phyloP scores from a whole-genome alignment of 805 yeast species.

The Wickerhamomyces chaumierensis region DNA sequence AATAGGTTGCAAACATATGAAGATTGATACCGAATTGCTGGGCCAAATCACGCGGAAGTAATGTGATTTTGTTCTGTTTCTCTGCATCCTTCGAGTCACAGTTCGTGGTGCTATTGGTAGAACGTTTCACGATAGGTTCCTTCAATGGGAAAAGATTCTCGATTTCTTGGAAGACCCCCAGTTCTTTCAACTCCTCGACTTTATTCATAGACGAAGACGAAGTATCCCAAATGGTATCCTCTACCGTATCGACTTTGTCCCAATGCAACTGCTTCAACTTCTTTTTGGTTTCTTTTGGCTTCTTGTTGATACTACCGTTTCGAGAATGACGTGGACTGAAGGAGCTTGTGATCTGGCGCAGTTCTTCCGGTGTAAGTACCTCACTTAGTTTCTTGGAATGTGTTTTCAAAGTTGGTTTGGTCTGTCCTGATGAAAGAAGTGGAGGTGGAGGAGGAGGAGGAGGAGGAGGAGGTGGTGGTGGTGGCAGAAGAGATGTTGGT shows the following conservation, averaged over 20 bases:
- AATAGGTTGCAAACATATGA: conserved; percentile 54
- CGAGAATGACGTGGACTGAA: too few species aligned
- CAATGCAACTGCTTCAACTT: conserved; percentile 93
- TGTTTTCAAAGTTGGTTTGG: conserved; percentile 2
- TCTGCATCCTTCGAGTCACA: conserved; percentile 2
- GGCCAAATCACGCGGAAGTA: conserved; percentile 73
- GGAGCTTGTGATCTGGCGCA: conserved; percentile 4
- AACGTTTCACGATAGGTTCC: conserved; percentile 33
- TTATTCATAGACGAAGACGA: conserved; percentile 45
- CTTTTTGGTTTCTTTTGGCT: conserved; percentile 27
- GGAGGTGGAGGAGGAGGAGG: conserved; percentile 18
- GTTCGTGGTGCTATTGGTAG: too few species aligned
- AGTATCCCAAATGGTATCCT: conserved; percentile 77
- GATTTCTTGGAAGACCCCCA: conserved; percentile 75
- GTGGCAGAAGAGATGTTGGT: neutral
- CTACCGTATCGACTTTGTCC: conserved; percentile 83
- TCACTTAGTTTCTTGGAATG: neutral
- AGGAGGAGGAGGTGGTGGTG: conserved; percentile 22
- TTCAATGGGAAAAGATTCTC: conserved; percentile 84
- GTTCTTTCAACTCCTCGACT: conserved; percentile 53
- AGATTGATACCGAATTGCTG: conserved; percentile 93
- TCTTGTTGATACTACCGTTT: too few species aligned
- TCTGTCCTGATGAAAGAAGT: too few species aligned
- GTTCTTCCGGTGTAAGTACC: conserved; percentile 1
- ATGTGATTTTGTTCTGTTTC: conserved; percentile 34